Percentiles rank a stretch among this genome's conserved stretches.
Evolutionary conservation across 768 basidiomycete genomes (phyloP).

Genomic region (Xerocomellus amylosporus): DNA sequence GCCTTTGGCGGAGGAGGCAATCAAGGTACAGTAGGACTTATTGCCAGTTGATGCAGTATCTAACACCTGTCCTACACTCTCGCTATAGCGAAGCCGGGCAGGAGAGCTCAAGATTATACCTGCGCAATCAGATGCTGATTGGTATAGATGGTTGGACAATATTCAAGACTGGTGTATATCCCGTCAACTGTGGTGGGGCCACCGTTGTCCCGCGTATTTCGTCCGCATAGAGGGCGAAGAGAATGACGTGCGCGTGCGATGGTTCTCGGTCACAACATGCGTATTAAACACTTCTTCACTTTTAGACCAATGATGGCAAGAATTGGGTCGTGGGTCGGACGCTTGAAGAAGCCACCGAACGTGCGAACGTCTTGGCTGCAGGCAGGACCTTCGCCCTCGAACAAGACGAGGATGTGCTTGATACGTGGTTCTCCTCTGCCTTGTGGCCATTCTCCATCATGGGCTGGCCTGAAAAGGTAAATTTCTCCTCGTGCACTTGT

Average conservation of each 20-base stretch:
- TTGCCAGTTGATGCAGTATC: not conserved
- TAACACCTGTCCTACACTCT: not conserved
- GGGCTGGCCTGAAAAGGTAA: constrained; percentile 94
- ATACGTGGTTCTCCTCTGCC: constrained; percentile 99
- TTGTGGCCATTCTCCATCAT: constrained; percentile 97
- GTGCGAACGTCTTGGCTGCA: constrained; percentile 66
- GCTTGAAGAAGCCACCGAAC: constrained; percentile 70
- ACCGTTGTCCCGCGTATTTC: constrained; percentile 93
- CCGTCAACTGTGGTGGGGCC: constrained; percentile 99
- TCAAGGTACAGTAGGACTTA: constrained; percentile 55
- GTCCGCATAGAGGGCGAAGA: constrained; percentile 76
- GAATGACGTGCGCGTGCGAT: constrained; percentile 50
- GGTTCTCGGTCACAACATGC: not conserved
- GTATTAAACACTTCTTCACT: not conserved
- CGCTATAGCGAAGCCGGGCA: constrained; percentile 71
- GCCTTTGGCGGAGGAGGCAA: constrained; percentile 84
- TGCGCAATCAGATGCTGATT: constrained; percentile 85
- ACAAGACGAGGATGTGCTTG: constrained; percentile 96
- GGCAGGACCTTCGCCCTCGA: constrained; percentile 70
- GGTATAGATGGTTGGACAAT: constrained; percentile 93
- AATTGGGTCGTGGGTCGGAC: constrained; percentile 92
- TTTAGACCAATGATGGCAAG: constrained; percentile 62
- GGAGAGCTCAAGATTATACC: constrained; percentile 86
- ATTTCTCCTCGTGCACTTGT: not conserved
- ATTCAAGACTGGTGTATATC: constrained; percentile 99